These are phyloP conservation scores for Bipolaris gigantea DNA, from an alignment of 2,329 filamentous ascomycete genomes.

Conservation along the genomic window DNA sequence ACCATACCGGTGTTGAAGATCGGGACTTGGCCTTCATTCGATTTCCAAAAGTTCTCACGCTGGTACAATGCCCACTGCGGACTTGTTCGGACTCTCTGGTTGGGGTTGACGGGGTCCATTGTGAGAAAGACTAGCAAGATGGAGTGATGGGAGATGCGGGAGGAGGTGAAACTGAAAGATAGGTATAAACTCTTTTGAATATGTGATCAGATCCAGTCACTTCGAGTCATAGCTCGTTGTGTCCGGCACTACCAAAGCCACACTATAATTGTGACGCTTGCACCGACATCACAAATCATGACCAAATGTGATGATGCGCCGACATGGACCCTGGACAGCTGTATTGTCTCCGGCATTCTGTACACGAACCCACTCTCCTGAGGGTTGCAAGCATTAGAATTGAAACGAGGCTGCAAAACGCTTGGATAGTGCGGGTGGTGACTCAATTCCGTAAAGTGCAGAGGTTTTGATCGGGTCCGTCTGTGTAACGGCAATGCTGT, in stretches of 20 bases:
- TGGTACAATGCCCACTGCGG: conserved; percentile 60
- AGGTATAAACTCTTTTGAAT: not conserved
- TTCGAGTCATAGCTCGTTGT: not conserved
- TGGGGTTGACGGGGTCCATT: conserved; percentile 57
- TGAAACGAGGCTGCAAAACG: not conserved
- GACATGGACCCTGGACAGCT: conserved; percentile 5
- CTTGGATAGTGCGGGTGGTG: not conserved
- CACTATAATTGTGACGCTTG: conserved; percentile 13
- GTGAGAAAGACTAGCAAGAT: not conserved
- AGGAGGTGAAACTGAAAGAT: not conserved
- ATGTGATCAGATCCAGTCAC: not conserved
- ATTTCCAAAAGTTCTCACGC: conserved; percentile 58
- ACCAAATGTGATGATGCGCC: conserved; percentile 12
- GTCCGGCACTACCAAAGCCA: not conserved
- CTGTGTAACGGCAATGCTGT: not conserved
- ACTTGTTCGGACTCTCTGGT: conserved; percentile 54
- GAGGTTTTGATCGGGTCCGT: not conserved
- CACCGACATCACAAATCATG: conserved; percentile 6
- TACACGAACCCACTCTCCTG: not conserved
- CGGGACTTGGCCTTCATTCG: conserved; percentile 54
- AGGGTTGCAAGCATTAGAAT: not conserved
- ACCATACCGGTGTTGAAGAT: conserved; percentile 56
- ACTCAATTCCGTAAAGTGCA: not conserved
- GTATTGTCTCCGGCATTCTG: conserved; percentile 9
- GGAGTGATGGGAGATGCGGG: not conserved